A percentile compares a stretch with the other conserved stretches of the same genome.
These are phyloP conservation scores for Hypoxylon sp. DNA, from an alignment of 2,329 filamentous ascomycete genomes.

Conservation along the genomic window DNA sequence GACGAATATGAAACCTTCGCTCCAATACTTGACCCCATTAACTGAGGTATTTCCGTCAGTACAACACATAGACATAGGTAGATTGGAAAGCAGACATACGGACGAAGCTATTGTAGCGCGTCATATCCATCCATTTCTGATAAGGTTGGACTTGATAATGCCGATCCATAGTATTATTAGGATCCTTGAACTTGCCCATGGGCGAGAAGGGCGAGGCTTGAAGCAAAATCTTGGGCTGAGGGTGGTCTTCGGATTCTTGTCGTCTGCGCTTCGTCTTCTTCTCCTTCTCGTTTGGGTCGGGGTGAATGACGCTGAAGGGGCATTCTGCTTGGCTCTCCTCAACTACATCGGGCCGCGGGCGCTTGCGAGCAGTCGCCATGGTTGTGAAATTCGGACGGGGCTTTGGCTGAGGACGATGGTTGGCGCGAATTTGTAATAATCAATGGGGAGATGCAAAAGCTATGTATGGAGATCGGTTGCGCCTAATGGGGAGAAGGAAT, in stretches of 20 bases:
- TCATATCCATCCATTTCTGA: slow-evolving; percentile 71
- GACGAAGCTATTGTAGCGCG: slow-evolving; percentile 73
- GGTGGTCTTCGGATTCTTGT: slow-evolving; percentile 62
- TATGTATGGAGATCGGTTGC: slow-evolving; percentile 19
- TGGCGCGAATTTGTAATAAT: slow-evolving; percentile 23
- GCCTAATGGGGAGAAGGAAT: slow-evolving; percentile 19
- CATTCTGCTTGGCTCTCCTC: slow-evolving; percentile 70
- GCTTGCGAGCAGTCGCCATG: slow-evolving; percentile 65
- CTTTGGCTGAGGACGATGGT: not conserved
- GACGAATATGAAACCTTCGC: slow-evolving; percentile 72
- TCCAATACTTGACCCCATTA: slow-evolving; percentile 71
- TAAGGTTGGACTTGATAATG: slow-evolving; percentile 69
- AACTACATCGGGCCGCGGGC: slow-evolving; percentile 62
- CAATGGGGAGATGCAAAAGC: slow-evolving; percentile 2
- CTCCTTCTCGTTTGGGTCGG: slow-evolving; percentile 65
- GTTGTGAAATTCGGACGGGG: not conserved
- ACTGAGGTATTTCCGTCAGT: slow-evolving; percentile 58
- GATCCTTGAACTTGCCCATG: slow-evolving; percentile 67
- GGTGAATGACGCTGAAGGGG: slow-evolving; percentile 65
- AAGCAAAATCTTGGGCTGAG: slow-evolving; percentile 61
- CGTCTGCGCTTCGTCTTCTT: slow-evolving; percentile 64
- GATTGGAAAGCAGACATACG: slow-evolving; percentile 60
- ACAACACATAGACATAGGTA: not conserved
- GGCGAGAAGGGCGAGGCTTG: slow-evolving; percentile 70
- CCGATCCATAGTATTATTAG: slow-evolving; percentile 68